Conservation (phyloP, 2,329 filamentous ascomycete genomes). For the Arachnopeziza araneosa region DNA sequence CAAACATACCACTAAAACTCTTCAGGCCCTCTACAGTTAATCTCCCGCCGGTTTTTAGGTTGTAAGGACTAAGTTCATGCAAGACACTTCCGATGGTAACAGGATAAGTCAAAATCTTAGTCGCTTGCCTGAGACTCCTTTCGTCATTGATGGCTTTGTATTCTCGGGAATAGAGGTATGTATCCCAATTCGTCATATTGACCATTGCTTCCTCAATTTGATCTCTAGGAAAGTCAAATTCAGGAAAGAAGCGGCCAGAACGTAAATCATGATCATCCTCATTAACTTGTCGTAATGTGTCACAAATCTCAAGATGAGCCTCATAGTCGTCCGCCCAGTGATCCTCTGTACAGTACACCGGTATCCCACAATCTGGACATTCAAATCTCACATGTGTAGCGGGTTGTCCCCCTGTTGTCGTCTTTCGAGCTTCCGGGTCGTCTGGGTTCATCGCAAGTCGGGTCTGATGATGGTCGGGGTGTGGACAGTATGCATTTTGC, state of each 20-base stretch:
- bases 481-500: constrained; percentile 89
- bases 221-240: constrained; percentile 84
- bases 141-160: constrained; percentile 90
- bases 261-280: constrained; percentile 95
- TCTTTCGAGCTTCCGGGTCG: constrained; percentile 57
- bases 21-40: constrained; percentile 86
- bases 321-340: constrained; percentile 98
- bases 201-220: constrained; percentile 90
- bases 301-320: constrained; percentile 84
- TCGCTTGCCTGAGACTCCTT: constrained; percentile 86
- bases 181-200: constrained; percentile 99
- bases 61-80: constrained; percentile 92
- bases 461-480: constrained; percentile 77
- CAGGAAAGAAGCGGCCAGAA: constrained; percentile 85
- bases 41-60: constrained; percentile 65
- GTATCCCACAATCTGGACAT: constrained; percentile 92
- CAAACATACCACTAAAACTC: constrained; percentile 75
- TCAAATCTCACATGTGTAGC: constrained; percentile 87
- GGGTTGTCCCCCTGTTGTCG: constrained; percentile 49
- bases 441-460: constrained; percentile 59
- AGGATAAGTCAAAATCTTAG: constrained; percentile 87
- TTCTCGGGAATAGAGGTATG: constrained; percentile 85
- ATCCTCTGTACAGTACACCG: constrained; percentile 87
- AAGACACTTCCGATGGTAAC: constrained; percentile 85
- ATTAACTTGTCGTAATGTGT: constrained; percentile 86